Conservation (phyloP, 2,329 filamentous ascomycete species). For the Phaeoacremonium minimum region DNA sequence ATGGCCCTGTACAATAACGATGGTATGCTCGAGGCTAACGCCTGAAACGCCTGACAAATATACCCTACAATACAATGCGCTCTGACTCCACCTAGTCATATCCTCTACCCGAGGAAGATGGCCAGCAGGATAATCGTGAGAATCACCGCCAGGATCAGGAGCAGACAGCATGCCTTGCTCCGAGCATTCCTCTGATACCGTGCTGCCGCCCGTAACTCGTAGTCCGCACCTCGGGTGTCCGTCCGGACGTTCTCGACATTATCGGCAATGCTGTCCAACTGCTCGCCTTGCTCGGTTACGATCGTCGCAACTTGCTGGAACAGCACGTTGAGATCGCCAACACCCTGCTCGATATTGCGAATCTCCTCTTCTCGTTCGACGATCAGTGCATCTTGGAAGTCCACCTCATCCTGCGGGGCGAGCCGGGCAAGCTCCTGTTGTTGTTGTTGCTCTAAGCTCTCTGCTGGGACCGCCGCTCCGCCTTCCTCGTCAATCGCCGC, state of each 20-base stretch:
- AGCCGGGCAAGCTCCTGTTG: slow-evolving; percentile 75
- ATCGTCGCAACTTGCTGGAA: slow-evolving; percentile 99
- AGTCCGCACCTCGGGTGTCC: slow-evolving; percentile 79
- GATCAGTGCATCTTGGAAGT: slow-evolving; percentile 95
- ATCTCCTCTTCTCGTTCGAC: slow-evolving; percentile 97
- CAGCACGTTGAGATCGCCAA: slow-evolving; percentile 91
- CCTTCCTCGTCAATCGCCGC: slow-evolving; percentile 65
- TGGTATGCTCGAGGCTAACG: background rate
- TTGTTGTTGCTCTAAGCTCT: slow-evolving; percentile 56
- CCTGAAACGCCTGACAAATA: background rate
- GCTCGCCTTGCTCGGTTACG: slow-evolving; percentile 87
- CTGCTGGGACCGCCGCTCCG: slow-evolving; percentile 24
- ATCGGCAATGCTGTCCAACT: slow-evolving; percentile 79
- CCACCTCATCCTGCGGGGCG: slow-evolving; percentile 88
- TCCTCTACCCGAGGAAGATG: slow-evolving; percentile 65
- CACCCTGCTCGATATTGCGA: slow-evolving; percentile 93
- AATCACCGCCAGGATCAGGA: slow-evolving; percentile 85
- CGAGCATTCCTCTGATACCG: slow-evolving; percentile 93
- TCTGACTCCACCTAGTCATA: background rate
- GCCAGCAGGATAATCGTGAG: slow-evolving; percentile 86
- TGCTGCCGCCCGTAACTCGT: slow-evolving; percentile 79
- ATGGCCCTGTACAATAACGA: background rate
- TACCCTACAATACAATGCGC: background rate
- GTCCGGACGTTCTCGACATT: slow-evolving; percentile 82
- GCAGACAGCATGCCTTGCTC: slow-evolving; percentile 88